phyloP scores from a whole-genome alignment of 371 early-diverging fungal genomes.

The Coemansia sp. region DNA sequence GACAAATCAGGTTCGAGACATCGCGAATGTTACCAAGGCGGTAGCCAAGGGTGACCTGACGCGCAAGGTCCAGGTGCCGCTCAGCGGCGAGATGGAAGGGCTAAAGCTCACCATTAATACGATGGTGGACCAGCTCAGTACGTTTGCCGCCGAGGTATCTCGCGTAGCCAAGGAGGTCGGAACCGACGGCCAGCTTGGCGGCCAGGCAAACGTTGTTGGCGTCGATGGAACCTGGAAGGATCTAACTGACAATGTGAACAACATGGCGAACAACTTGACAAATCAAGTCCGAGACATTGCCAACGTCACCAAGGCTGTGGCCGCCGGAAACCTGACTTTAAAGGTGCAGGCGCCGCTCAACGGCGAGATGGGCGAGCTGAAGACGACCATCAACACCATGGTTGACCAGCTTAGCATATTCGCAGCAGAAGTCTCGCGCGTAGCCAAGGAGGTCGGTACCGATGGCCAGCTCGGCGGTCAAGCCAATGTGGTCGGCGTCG shows the following conservation, averaged over 20 bases:
- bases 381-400: conserved; percentile 58
- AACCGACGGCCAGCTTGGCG: conserved; percentile 57
- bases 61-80: conserved; percentile 51
- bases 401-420: conserved; percentile 52
- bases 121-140: conserved; percentile 59
- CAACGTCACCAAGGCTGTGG: conserved; percentile 68
- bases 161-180: conserved; percentile 59
- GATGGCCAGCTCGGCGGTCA: conserved; percentile 64
- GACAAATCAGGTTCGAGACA: conserved; percentile 50
- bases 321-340: conserved; percentile 55
- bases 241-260: conserved; percentile 60
- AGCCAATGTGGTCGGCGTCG: conserved; percentile 58
- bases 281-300: conserved; percentile 66
- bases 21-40: conserved; percentile 50
- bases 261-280: conserved; percentile 65
- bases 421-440: conserved; percentile 64
- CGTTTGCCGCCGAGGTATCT: conserved; percentile 48
- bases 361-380: conserved; percentile 54
- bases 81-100: conserved; percentile 16
- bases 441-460: conserved; percentile 58
- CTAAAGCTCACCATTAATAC: conserved; percentile 69
- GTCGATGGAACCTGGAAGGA: conserved; percentile 54
- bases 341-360: conserved; percentile 38
- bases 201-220: conserved; percentile 47
- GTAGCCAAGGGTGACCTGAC: conserved; percentile 59